Base-by-base conservation (phyloP, 768 basidiomycete genomes). In the Neoboletus subvelutipes region DNA sequence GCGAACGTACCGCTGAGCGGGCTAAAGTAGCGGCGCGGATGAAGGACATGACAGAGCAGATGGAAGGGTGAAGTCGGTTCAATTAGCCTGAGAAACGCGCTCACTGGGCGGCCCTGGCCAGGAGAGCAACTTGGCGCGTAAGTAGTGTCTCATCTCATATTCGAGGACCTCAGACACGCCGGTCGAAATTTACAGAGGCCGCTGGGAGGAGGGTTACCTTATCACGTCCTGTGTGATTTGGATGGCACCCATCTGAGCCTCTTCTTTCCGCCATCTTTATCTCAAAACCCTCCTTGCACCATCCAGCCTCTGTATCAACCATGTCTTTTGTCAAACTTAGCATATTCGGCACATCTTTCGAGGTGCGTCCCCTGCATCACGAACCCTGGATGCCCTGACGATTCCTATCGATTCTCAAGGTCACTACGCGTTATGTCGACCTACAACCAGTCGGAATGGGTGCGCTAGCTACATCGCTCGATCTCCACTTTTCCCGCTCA, bases 371-470 rank as follows among this genome's bases (percentile, higher is more conserved):
- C 18, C 12, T 42, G 29, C 56, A 39, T 47, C 47, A n/a, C 50
- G 18, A 45, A 36, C 43, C 17, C 54, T 41, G 51, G 62, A 70
- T 66, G n/a, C 28, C 33, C 52, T 59, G 45, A 57, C 50, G 63
- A 66, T 65, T 46, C 52, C 47, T 47, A 39, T 55, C 56, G 58
- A 55, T 59, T 61, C 56, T 68, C 41, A 71, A 97, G 90, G 95
- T 98, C 56, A 97, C 95, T 24, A 98, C 94, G 55, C 85, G 97
- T 68, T 99, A 99, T 90, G 90, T 97, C 72, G 97, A 99, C 78
- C 87, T 99, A 12, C 96, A 98, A 69, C 96, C 96, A 29, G 96
- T 98, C 45, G 97, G 96, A 73, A 98, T 98, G 96, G 96, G 96
- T 92, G 59, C 74, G 88, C 75, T 45, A 53, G 40, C 28, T 51